A percentile compares a stretch with the other conserved stretches of the same genome.
phyloP scores from a whole-genome alignment of 2,329 filamentous ascomycete genomes.

The Hortaea werneckii region DNA sequence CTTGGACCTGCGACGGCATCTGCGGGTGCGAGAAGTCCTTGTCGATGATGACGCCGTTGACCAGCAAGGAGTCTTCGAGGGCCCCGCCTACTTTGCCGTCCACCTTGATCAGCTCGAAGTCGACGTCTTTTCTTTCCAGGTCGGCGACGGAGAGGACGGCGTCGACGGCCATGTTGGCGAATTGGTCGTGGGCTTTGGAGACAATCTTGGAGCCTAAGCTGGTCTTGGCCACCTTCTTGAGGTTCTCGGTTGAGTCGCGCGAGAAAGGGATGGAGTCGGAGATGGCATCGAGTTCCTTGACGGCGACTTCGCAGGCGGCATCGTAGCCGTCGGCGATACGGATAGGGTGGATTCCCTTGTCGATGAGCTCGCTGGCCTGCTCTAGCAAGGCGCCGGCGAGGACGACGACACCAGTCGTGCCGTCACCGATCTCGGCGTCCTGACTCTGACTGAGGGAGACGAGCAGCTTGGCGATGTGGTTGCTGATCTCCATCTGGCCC shows the following conservation, averaged over 20 bases:
- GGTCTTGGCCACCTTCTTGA: slow-evolving; percentile 90
- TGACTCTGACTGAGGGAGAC: slow-evolving; percentile 97
- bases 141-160: slow-evolving; percentile 95
- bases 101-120: slow-evolving; percentile 98
- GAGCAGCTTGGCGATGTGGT: slow-evolving; percentile 93
- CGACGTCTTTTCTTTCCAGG: slow-evolving; percentile 89
- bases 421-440: slow-evolving; percentile 97
- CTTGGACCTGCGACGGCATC: slow-evolving; percentile 90
- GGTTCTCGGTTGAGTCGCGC: slow-evolving; percentile 68
- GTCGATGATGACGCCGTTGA: slow-evolving; percentile 97
- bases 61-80: slow-evolving; percentile 84
- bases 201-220: slow-evolving; percentile 98
- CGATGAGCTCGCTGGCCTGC: slow-evolving; percentile 93
- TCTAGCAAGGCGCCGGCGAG: slow-evolving; percentile 89
- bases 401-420: slow-evolving; percentile 94
- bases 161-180: slow-evolving; percentile 93
- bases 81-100: slow-evolving; percentile 95
- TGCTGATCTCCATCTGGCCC: slow-evolving; percentile 94
- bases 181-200: slow-evolving; percentile 96
- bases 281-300: slow-evolving; percentile 84
- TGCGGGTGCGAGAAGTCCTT: slow-evolving; percentile 99
- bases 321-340: slow-evolving; percentile 98
- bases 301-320: slow-evolving; percentile 91
- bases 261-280: slow-evolving; percentile 84
- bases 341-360: slow-evolving; percentile 99